These are phyloP conservation scores for Mediolabrus comicus DNA, from an alignment of 108 stramenopile genomes.

Conservation along the genomic window DNA sequence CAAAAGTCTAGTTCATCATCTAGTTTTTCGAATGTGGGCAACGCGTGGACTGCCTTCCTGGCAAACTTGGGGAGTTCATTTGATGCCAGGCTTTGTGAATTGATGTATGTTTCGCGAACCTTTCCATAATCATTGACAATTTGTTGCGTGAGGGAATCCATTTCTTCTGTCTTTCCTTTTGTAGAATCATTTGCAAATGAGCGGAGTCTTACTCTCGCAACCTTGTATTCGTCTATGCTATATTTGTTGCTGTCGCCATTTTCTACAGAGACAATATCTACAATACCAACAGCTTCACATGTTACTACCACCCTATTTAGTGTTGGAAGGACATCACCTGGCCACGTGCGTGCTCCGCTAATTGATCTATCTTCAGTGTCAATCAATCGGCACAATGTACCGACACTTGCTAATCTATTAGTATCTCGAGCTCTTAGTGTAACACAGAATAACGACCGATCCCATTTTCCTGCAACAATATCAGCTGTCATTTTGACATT, in stretches of 20 bases:
- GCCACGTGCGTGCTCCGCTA: slow-evolving; percentile 7
- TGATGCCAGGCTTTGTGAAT: slow-evolving; percentile 42
- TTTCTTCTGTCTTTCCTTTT: slow-evolving; percentile 7
- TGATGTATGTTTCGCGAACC: slow-evolving; percentile 54
- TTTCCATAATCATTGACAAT: slow-evolving; percentile 44
- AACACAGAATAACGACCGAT: slow-evolving; percentile 43
- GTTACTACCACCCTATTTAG: slow-evolving; percentile 41
- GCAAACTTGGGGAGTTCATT: slow-evolving; percentile 52
- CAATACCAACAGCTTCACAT: slow-evolving; percentile 51
- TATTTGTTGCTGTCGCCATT: neutral
- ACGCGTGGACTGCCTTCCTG: slow-evolving; percentile 19
- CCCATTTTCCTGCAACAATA: slow-evolving; percentile 25
- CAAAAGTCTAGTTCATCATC: slow-evolving; percentile 47
- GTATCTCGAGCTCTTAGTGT: slow-evolving; percentile 62
- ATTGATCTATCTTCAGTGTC: slow-evolving; percentile 35
- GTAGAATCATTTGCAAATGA: slow-evolving; percentile 3
- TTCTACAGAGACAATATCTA: slow-evolving; percentile 49
- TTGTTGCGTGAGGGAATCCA: slow-evolving; percentile 13
- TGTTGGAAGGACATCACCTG: slow-evolving; percentile 1
- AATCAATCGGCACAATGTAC: slow-evolving; percentile 58
- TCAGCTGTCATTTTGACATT: slow-evolving; percentile 74
- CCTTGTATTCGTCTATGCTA: slow-evolving; percentile 50
- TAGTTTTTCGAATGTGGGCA: slow-evolving; percentile 15
- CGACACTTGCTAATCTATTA: slow-evolving; percentile 59
- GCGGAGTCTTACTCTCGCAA: slow-evolving; percentile 33